Percentiles rank a stretch among this genome's conserved stretches.
Conservation (phyloP, 208 protist species). For the Wallacemonas sp. region DNA sequence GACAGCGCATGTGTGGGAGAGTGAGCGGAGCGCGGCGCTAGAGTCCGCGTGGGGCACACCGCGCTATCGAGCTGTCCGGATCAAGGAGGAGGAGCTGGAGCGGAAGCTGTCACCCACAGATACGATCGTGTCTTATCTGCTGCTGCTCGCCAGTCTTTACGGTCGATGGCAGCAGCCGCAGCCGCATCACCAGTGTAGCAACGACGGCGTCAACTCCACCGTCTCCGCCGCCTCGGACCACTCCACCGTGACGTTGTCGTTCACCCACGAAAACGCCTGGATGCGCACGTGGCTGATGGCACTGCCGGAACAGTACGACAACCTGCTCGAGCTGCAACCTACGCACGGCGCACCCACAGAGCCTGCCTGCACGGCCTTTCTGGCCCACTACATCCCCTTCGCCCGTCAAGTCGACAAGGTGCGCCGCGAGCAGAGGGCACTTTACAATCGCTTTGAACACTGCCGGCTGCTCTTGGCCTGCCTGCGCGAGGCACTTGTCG, state of each 20-base stretch:
- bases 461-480: not conserved
- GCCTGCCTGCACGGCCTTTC: not conserved
- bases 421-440: not conserved
- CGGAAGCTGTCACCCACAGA: constrained; percentile 43
- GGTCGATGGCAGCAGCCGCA: constrained; percentile 24
- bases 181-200: not conserved
- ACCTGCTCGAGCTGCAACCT: constrained; percentile 69
- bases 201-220: not conserved
- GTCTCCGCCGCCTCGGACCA: not conserved
- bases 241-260: constrained; percentile 13
- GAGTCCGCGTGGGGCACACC: not conserved
- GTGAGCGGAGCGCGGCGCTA: not conserved
- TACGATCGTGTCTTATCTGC: constrained; percentile 72
- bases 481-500: not conserved
- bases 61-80: constrained; percentile 9
- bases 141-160: constrained; percentile 52
- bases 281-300: constrained; percentile 67
- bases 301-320: constrained; percentile 73
- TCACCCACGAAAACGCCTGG: constrained; percentile 63
- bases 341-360: not conserved
- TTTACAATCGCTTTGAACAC: not conserved
- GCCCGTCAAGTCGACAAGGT: not conserved
- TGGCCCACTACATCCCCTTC: not conserved
- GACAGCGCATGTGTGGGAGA: not conserved
- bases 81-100: constrained; percentile 34